Evolutionary conservation across 306 rosid species (phyloP).

Genomic region (Canavalia gladiata): DNA sequence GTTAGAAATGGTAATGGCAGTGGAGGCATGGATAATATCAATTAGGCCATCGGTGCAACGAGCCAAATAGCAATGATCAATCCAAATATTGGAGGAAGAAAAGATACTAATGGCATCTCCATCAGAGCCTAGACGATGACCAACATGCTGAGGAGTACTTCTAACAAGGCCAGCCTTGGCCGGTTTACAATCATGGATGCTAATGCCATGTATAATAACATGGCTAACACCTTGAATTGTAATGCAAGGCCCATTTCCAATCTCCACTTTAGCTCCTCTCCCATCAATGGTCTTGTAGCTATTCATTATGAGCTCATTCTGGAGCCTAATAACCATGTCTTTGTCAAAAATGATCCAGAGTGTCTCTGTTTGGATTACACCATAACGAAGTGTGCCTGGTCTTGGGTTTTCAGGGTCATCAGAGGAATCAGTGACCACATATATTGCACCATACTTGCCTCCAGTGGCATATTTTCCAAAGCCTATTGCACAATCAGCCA

Average conservation of each 20-base stretch:
- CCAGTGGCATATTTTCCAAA: conserved; percentile 78
- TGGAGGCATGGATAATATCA: conserved; percentile 78
- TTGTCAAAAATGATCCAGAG: conserved; percentile 73
- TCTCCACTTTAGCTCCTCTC: conserved; percentile 82
- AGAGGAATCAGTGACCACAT: conserved; percentile 62
- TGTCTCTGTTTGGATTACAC: conserved; percentile 74
- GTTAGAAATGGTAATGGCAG: conserved; percentile 77
- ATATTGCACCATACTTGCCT: conserved; percentile 72
- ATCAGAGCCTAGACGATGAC: conserved; percentile 71
- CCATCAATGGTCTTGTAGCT: conserved; percentile 92
- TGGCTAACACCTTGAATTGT: conserved; percentile 80
- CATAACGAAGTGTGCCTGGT: conserved; percentile 84
- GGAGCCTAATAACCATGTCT: conserved; percentile 66
- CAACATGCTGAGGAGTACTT: conserved; percentile 66
- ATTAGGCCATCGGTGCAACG: conserved; percentile 68
- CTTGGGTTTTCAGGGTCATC: conserved; percentile 75
- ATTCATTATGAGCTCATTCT: conserved; percentile 80
- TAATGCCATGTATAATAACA: conserved; percentile 85
- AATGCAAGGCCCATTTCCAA: conserved; percentile 83
- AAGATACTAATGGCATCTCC: conserved; percentile 79
- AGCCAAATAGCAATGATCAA: conserved; percentile 80
- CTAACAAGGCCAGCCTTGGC: conserved; percentile 71
- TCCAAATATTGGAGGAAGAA: conserved; percentile 74
- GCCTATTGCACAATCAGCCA: conserved; percentile 80
- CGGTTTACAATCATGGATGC: conserved; percentile 82